These are phyloP conservation scores for Rhododendron simsii DNA, from an alignment of 148 eudicot species.

Conservation along the genomic window DNA sequence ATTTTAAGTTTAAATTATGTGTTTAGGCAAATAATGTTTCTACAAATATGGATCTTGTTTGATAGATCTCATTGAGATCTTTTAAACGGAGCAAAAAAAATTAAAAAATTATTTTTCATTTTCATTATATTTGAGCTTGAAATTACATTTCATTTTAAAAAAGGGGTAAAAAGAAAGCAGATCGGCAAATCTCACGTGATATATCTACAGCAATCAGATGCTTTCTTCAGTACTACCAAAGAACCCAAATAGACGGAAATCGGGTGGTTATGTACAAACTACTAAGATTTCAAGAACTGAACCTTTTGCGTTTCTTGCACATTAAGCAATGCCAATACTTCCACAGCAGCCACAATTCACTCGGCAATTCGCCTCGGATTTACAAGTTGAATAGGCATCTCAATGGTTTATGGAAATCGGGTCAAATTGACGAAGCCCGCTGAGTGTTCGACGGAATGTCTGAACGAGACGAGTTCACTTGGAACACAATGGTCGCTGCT, in stretches of 20 bases:
- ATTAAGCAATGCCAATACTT: not conserved
- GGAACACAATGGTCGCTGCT: constrained; percentile 68
- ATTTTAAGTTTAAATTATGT: too few relatives aligned
- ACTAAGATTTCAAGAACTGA: not conserved
- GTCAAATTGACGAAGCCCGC: constrained; percentile 52
- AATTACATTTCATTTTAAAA: too few relatives aligned
- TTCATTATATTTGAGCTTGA: too few relatives aligned
- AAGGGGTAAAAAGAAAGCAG: too few relatives aligned
- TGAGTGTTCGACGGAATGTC: constrained; percentile 64
- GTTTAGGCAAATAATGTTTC: too few relatives aligned
- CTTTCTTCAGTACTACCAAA: not conserved
- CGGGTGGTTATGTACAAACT: constrained; percentile 13
- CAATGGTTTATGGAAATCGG: constrained; percentile 24
- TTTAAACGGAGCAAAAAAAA: too few relatives aligned
- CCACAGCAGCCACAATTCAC: constrained; percentile 11
- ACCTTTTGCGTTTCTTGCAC: not conserved
- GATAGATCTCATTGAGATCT: too few relatives aligned
- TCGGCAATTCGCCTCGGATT: not conserved
- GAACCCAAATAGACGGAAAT: not conserved
- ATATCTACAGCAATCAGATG: not conserved
- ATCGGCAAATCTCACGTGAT: too few relatives aligned
- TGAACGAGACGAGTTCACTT: constrained; percentile 58
- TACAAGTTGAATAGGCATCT: constrained; percentile 19
- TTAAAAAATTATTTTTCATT: too few relatives aligned
- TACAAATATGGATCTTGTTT: too few relatives aligned